Percentiles rank a stretch among this genome's conserved stretches.
Conservation (phyloP, 108 stramenopile species). For the Heterococcus sp. region DNA sequence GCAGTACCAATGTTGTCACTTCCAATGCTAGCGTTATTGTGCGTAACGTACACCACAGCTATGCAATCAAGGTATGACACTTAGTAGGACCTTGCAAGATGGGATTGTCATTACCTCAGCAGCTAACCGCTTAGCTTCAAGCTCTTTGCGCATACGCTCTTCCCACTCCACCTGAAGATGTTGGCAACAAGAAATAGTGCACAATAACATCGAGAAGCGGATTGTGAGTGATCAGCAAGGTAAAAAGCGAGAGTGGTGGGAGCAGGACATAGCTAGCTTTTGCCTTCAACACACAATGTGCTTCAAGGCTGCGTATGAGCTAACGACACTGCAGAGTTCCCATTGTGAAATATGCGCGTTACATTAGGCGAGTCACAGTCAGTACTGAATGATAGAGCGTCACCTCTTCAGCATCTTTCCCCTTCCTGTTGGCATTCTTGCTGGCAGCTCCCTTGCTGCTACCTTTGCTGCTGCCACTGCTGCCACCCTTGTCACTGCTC, state of each 20-base stretch:
- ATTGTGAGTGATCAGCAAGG: neutral
- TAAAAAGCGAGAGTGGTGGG: neutral
- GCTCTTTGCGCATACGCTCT: conserved; percentile 34
- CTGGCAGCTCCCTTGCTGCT: conserved; percentile 11
- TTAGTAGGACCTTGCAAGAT: too few relatives aligned
- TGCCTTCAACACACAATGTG: neutral
- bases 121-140: conserved; percentile 5
- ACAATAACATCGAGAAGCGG: too few relatives aligned
- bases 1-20: too few relatives aligned
- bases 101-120: too few relatives aligned
- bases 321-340: too few relatives aligned
- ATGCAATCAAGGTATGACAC: too few relatives aligned
- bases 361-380: too few relatives aligned
- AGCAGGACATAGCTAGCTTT: neutral
- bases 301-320: too few relatives aligned
- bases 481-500: neutral
- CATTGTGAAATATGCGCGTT: too few relatives aligned
- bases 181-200: neutral
- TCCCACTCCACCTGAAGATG: conserved; percentile 23
- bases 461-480: neutral
- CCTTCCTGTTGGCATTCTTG: conserved; percentile 31
- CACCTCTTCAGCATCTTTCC: conserved; percentile 43
- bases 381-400: neutral
- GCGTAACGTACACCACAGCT: too few relatives aligned
- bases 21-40: too few relatives aligned